These are phyloP conservation scores for Jimgerdemannia lactiflua DNA, from an alignment of 192 early-diverging fungal species.

Conservation along the genomic window DNA sequence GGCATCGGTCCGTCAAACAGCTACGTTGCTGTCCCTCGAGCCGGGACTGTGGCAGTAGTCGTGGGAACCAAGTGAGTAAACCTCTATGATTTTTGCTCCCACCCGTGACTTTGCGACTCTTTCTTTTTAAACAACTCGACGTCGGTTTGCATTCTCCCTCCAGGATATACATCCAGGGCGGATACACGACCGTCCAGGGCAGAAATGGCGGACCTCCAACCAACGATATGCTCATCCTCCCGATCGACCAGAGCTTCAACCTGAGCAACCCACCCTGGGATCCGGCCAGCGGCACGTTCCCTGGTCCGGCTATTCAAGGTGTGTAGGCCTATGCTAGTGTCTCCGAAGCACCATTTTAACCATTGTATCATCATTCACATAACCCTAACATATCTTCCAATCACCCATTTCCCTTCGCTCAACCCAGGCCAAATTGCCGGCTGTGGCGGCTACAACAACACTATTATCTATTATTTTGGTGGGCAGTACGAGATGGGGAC, in stretches of 20 bases:
- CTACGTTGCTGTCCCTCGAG: conserved; percentile 7
- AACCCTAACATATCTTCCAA: background rate
- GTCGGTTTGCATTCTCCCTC: background rate
- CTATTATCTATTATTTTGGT: conserved; percentile 8
- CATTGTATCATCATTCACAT: background rate
- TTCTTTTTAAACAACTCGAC: background rate
- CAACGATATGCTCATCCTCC: conserved; percentile 14
- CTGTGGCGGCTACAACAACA: conserved; percentile 10
- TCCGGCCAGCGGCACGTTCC: conserved; percentile 9
- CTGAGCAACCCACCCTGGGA: conserved; percentile 4
- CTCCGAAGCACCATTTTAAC: background rate
- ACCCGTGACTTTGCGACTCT: background rate
- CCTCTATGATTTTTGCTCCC: background rate
- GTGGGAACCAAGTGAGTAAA: conserved; percentile 8
- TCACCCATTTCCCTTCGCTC: background rate
- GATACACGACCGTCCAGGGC: conserved; percentile 5
- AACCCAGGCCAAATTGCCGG: conserved; percentile 6
- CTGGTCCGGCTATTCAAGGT: conserved; percentile 8
- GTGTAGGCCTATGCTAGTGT: background rate
- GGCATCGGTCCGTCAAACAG: background rate
- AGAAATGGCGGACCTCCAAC: conserved; percentile 3
- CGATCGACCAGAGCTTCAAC: conserved; percentile 5
- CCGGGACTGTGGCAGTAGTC: conserved; percentile 4
- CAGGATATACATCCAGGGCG: conserved; percentile 12
- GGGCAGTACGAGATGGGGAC: background rate